Evolutionary conservation across 179 eudicot genomes (phyloP), one percentile per base, ranked within the genome.

Genomic region (Beta lomatogona): DNA sequence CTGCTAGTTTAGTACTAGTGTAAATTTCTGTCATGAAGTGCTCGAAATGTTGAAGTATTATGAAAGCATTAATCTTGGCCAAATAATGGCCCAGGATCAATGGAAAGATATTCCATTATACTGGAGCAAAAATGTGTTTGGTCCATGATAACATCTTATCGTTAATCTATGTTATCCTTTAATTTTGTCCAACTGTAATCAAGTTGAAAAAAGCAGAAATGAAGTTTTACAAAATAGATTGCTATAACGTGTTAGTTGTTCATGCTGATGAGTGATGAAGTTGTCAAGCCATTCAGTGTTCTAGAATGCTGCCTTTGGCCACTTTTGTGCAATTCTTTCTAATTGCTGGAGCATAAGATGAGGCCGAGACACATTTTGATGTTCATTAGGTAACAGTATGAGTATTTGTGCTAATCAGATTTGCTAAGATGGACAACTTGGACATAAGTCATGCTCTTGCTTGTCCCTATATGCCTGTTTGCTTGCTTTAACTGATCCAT

Each of bases 221-320:
- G 44, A 68, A 45, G 61, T 11, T 44, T 13, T 0, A 15, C 16
- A 54, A 18, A 18, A 55, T 36, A 60, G 28, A n/a, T 58, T 59
- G 16, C 31, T 76, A 44, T 58, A 41, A 21, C 52, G 28, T 72
- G 28, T 71, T 28, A 25, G 60, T 25, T 45, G 15, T 59, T 25
- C 16, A 7, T 71, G 67, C 57, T 60, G 55, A 45, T 46, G 16
- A 52, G 53, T 71, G 75, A 48, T 71, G 75, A 48, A n/a, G 22
- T 72, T 80, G 71, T 44, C 57, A 46, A 59, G 31, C 59, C 81
- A 60, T 46, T 60, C 11, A 74, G 61, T 73, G 72, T 6, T 60
- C 50, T 55, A 18, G 14, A 46, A 21, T 14, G 28, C 16, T 25
- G 8, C 15, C 50, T n/a, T 46, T 45, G 12, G 28, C 28, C 28